Evolutionary conservation across 768 basidiomycete species (phyloP).

Genomic region (Strobilomyces confusus): DNA sequence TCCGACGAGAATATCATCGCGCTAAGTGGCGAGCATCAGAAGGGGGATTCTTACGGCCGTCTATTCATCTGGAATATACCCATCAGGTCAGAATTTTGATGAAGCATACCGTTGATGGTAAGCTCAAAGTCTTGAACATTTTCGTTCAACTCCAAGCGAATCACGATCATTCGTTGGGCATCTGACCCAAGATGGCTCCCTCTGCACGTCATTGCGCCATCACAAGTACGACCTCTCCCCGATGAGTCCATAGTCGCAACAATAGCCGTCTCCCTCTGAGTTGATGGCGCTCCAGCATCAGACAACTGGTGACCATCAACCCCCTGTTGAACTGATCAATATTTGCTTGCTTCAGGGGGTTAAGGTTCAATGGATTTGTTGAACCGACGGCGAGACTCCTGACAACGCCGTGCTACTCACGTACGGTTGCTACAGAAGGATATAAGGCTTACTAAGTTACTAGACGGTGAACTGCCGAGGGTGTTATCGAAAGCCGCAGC

Average conservation of each 20-base stretch:
- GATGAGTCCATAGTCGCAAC: background rate
- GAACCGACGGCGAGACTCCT: background rate
- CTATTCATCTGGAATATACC: slow-evolving; percentile 3
- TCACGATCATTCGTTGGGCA: background rate
- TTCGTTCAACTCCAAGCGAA: background rate
- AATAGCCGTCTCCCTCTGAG: background rate
- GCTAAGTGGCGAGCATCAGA: slow-evolving; percentile 1
- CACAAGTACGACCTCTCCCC: background rate
- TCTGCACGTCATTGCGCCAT: background rate
- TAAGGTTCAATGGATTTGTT: background rate
- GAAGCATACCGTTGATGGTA: slow-evolving; percentile 7
- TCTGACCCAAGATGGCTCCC: background rate
- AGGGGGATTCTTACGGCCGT: slow-evolving; percentile 11
- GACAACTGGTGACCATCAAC: background rate
- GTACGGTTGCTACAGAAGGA: background rate
- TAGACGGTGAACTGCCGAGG: background rate
- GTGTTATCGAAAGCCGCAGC: background rate
- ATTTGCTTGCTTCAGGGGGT: background rate
- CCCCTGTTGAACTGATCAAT: background rate
- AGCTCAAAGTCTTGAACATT: background rate
- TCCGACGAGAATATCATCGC: background rate
- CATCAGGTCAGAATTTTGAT: slow-evolving; percentile 8
- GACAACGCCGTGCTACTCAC: background rate
- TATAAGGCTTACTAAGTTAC: background rate
- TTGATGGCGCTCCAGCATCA: background rate